Conservation (phyloP, 768 basidiomycete species). For the Phylloporus scabripes region DNA sequence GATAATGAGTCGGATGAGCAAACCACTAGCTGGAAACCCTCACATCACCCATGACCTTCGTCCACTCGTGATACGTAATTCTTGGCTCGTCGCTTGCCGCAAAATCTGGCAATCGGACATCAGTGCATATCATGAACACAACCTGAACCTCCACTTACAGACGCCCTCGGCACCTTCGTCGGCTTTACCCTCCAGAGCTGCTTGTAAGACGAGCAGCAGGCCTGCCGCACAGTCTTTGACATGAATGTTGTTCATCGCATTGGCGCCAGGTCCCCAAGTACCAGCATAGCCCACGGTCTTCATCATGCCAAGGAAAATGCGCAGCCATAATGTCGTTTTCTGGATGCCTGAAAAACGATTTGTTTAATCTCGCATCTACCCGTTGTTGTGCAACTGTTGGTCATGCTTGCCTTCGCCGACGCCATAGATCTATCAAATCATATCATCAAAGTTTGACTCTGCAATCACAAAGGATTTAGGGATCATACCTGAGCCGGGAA, state of each 20-base stretch:
- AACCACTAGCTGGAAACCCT: constrained; percentile 4
- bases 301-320: constrained; percentile 32
- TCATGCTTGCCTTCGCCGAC: constrained; percentile 33
- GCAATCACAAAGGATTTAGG: not conserved
- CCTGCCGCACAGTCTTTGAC: constrained; percentile 37
- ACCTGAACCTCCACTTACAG: constrained; percentile 26
- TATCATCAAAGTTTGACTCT: not conserved
- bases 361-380: not conserved
- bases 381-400: too few relatives aligned
- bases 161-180: constrained; percentile 39
- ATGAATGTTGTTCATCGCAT: constrained; percentile 35
- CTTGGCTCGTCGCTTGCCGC: constrained; percentile 25
- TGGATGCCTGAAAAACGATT: constrained; percentile 26
- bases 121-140: not conserved
- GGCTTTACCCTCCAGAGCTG: constrained; percentile 37
- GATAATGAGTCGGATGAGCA: not conserved
- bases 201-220: constrained; percentile 34
- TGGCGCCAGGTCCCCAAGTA: constrained; percentile 40
- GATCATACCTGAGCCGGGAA: constrained; percentile 31
- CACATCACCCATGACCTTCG: constrained; percentile 35
- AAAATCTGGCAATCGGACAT: constrained; percentile 30
- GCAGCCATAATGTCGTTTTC: constrained; percentile 34
- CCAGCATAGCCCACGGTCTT: constrained; percentile 33
- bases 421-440: constrained; percentile 36
- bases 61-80: constrained; percentile 30